Percentiles rank a stretch among this genome's conserved stretches.
Conservation (phyloP, 164 flowering plant genomes). For the Houttuynia cordata region DNA sequence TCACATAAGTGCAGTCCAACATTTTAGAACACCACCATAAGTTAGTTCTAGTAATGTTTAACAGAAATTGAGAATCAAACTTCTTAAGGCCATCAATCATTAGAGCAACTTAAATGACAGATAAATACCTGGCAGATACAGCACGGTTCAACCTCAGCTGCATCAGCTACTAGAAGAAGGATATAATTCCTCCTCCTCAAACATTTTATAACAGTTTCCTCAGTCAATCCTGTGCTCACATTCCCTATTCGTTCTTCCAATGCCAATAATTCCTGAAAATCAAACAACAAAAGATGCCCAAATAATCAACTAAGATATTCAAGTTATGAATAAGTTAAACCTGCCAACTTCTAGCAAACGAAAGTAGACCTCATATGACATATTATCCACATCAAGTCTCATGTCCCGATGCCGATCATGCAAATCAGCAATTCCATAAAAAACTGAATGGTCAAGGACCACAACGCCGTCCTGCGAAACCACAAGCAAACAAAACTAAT, state of each 20-base stretch:
- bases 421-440: slow-evolving; percentile 56
- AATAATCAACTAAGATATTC: background rate
- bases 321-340: background rate
- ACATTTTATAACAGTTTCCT: slow-evolving; percentile 35
- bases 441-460: slow-evolving; percentile 63
- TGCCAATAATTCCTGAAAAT: slow-evolving; percentile 61
- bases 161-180: slow-evolving; percentile 7
- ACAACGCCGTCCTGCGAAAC: slow-evolving; percentile 44
- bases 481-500: background rate
- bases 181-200: slow-evolving; percentile 38
- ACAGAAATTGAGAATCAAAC: background rate
- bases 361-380: slow-evolving; percentile 72
- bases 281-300: background rate
- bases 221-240: slow-evolving; percentile 71
- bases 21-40: too few relatives aligned
- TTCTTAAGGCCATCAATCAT: background rate
- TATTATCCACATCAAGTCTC: slow-evolving; percentile 95
- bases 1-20: background rate
- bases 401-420: slow-evolving; percentile 89
- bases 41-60: too few relatives aligned
- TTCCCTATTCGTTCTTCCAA: slow-evolving; percentile 82
- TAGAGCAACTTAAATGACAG: background rate
- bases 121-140: slow-evolving; percentile 64
- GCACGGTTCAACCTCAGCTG: slow-evolving; percentile 56
- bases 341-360: too few relatives aligned